phyloP scores from a whole-genome alignment of 345 rosid species.

The Eucalyptus cladocalyx region DNA sequence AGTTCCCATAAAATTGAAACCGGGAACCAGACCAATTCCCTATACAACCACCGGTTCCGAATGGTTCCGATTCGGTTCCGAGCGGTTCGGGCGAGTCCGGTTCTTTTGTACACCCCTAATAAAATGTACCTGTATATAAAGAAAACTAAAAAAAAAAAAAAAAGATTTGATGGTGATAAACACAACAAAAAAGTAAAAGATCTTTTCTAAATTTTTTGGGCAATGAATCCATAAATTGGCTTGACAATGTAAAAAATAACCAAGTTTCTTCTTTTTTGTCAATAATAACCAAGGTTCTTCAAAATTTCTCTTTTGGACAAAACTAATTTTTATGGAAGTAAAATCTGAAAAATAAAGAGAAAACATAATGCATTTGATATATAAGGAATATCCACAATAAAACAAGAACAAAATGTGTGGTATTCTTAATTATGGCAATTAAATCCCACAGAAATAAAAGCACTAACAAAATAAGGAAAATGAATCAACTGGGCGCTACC shows the following conservation, averaged over 20 bases:
- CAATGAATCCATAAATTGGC: not conserved
- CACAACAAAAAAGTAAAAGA: not conserved
- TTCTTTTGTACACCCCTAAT: too few relatives aligned
- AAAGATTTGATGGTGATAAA: too few relatives aligned
- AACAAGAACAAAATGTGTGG: not conserved
- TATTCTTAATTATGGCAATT: not conserved
- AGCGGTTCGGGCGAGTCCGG: too few relatives aligned
- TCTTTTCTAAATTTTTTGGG: not conserved
- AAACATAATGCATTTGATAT: too few relatives aligned
- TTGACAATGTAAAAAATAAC: not conserved
- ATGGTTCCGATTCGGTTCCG: too few relatives aligned
- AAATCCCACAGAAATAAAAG: not conserved
- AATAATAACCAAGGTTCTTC: not conserved
- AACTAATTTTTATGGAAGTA: not conserved
- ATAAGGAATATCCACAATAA: not conserved
- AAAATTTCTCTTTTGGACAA: not conserved
- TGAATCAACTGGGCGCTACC: not conserved
- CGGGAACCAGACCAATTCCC: too few relatives aligned
- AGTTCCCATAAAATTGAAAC: too few relatives aligned
- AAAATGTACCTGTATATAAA: too few relatives aligned
- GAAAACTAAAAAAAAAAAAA: too few relatives aligned
- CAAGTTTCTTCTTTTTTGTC: too few relatives aligned
- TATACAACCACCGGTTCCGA: too few relatives aligned
- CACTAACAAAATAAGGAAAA: not conserved
- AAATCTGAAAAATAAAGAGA: not conserved